phyloP scores from a whole-genome alignment of 805 yeast species.

The Candida khao-thaluensis region DNA sequence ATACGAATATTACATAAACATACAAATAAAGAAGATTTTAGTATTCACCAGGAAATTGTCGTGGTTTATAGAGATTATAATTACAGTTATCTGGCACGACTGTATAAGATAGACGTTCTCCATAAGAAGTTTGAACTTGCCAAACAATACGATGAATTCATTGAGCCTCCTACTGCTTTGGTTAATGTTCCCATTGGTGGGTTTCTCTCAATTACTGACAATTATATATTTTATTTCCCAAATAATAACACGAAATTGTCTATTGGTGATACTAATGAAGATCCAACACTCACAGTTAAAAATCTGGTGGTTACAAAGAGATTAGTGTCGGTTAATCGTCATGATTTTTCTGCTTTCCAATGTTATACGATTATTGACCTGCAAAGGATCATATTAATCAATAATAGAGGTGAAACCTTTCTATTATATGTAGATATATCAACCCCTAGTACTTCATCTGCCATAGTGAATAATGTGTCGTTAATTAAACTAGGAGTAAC shows the following conservation, averaged over 20 bases:
- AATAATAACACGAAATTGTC: constrained; percentile 15
- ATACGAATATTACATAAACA: constrained; percentile 10
- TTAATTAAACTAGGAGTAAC: constrained; percentile 28
- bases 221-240: constrained; percentile 30
- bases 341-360: constrained; percentile 11
- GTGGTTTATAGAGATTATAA: constrained; percentile 35
- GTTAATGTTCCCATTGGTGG: constrained; percentile 26
- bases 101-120: constrained; percentile 20
- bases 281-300: constrained; percentile 14
- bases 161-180: constrained; percentile 28
- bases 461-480: constrained; percentile 14
- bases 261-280: constrained; percentile 12
- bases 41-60: constrained; percentile 10
- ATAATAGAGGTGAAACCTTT: constrained; percentile 30
- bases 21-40: background rate
- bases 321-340: constrained; percentile 4
- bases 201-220: constrained; percentile 25
- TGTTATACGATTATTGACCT: constrained; percentile 24
- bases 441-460: background rate
- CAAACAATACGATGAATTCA: constrained; percentile 29
- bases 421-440: constrained; percentile 21
- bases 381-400: constrained; percentile 24
- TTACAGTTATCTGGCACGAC: constrained; percentile 31
- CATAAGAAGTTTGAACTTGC: constrained; percentile 12
- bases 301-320: constrained; percentile 22